Evolutionary conservation across 495 filamentous ascomycete genomes (phyloP).

Genomic region (Venustampulla echinocandica): DNA sequence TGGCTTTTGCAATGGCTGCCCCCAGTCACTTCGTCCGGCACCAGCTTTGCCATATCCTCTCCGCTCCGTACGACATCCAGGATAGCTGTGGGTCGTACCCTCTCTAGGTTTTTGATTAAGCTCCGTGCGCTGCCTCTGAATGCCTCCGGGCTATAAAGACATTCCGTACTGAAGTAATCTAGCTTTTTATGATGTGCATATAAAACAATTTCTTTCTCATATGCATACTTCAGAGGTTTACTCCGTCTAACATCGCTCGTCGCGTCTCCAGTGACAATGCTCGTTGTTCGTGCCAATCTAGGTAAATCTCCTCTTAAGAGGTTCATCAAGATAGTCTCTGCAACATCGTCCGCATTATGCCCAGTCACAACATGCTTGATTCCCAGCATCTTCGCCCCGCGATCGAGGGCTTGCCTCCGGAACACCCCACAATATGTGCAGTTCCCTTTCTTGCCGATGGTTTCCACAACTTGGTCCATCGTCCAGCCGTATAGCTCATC

Average conservation of each 20-base stretch:
- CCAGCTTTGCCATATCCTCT: conserved; percentile 87
- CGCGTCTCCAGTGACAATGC: conserved; percentile 72
- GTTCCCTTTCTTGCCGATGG: conserved; percentile 96
- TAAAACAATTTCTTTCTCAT: conserved; percentile 97
- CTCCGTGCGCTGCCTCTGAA: conserved; percentile 87
- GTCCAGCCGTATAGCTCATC: conserved; percentile 96
- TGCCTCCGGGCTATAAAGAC: conserved; percentile 97
- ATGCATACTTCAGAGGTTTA: conserved; percentile 96
- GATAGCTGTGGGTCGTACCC: conserved; percentile 85
- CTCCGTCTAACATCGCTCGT: conserved; percentile 76
- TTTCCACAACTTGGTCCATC: conserved; percentile 95
- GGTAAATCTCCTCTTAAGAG: conserved; percentile 83
- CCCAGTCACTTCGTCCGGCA: conserved; percentile 48
- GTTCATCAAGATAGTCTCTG: conserved; percentile 99
- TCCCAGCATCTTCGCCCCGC: conserved; percentile 77
- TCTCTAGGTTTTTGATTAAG: conserved; percentile 90
- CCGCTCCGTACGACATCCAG: conserved; percentile 90
- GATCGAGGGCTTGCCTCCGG: conserved; percentile 84
- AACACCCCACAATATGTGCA: conserved; percentile 99
- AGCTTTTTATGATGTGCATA: conserved; percentile 94
- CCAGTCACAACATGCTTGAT: conserved; percentile 95
- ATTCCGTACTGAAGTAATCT: conserved; percentile 97
- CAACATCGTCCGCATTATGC: conserved; percentile 95
- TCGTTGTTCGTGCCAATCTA: conserved; percentile 80
- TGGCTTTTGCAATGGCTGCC: conserved; percentile 26